phyloP scores from a whole-genome alignment of 2,329 filamentous ascomycete genomes.

The Penicillium nordicum region DNA sequence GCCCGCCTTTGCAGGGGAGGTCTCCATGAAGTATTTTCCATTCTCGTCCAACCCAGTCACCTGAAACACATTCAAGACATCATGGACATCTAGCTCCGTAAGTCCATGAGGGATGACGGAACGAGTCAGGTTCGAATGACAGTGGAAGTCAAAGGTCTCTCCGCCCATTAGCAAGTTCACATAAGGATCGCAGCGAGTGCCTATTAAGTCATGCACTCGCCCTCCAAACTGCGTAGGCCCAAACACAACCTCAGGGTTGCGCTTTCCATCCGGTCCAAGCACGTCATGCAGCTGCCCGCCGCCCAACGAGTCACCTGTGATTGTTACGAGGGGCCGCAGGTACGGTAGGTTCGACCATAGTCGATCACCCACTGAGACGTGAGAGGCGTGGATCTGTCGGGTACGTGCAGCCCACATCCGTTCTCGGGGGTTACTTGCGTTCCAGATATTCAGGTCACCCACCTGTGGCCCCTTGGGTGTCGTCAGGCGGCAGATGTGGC shows the following conservation, averaged over 20 bases:
- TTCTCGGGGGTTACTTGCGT: slow-evolving; percentile 70
- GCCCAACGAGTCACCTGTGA: slow-evolving; percentile 63
- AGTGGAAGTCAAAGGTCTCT: slow-evolving; percentile 75
- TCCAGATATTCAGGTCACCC: slow-evolving; percentile 81
- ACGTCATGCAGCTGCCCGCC: slow-evolving; percentile 38
- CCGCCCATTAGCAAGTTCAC: slow-evolving; percentile 70
- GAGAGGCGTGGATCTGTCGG: slow-evolving; percentile 71
- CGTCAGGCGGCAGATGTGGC: slow-evolving; percentile 67
- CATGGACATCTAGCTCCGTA: slow-evolving; percentile 72
- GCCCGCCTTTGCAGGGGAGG: slow-evolving; percentile 45
- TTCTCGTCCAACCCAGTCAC: slow-evolving; percentile 71
- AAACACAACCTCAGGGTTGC: slow-evolving; percentile 42
- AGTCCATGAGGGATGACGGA: slow-evolving; percentile 67
- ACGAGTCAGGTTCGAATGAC: slow-evolving; percentile 75
- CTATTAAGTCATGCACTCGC: slow-evolving; percentile 72
- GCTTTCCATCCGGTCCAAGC: slow-evolving; percentile 34
- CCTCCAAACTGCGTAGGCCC: slow-evolving; percentile 55
- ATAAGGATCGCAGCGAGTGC: slow-evolving; percentile 81
- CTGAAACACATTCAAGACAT: slow-evolving; percentile 84
- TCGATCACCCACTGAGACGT: slow-evolving; percentile 68
- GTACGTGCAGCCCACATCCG: slow-evolving; percentile 79
- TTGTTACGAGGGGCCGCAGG: slow-evolving; percentile 69
- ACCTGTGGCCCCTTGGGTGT: slow-evolving; percentile 78
- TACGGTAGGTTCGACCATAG: slow-evolving; percentile 77
- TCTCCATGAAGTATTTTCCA: slow-evolving; percentile 71